Base-by-base conservation (phyloP, 768 basidiomycete genomes). In the Rhodotorula sphaerocarpa region DNA sequence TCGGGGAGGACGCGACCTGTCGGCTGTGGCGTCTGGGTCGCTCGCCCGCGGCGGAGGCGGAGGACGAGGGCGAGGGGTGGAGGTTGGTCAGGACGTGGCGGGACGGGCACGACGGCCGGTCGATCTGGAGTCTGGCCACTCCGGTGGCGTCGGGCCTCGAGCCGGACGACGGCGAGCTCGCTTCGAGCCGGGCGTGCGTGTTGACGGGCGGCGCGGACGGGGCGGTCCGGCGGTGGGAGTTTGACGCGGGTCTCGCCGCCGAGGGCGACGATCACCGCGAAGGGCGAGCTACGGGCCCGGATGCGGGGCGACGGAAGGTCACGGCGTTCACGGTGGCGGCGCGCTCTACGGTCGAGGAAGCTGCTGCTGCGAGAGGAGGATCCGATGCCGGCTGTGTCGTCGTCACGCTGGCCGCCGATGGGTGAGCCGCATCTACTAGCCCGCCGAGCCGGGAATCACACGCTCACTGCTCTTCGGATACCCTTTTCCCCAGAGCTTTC, bases 151-250 rank as follows among this genome's bases (percentile, higher is more conserved):
- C 4, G 14, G 27, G 31, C 54, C 52, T 18, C 21, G 16, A 18
- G 44, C 6, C 44, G 23, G 15, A 28, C 42, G 42, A 20, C 9
- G 7, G 31, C 39, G 25, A 16, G 23, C n/a, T 18, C 11, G 31
- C 44, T 7, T 12, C n/a, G 21, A 45, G 16, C 12, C 15, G 46
- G 27, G 28, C 27, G 46, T 47, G n/a, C 2, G 30, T 50, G 7
- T 25, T 64, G 9, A 64, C 63, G 3, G 63, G 63, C 46, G 63
- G 63, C 0, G 57, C 63, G 18, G 63, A 64, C 25, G 63, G 63
- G 14, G 57, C 46, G 21, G 47, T 64, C 2, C 36, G 63, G 48
- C 21, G 21, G 33, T 39, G 57, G 57, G 43, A n/a, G 16, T 7
- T 18, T 28, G 50, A 3, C 3, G 34, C n/a, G 30, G 33, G n/a